phyloP scores from a whole-genome alignment of 345 rosid species.

The Cardamine occulta region DNA sequence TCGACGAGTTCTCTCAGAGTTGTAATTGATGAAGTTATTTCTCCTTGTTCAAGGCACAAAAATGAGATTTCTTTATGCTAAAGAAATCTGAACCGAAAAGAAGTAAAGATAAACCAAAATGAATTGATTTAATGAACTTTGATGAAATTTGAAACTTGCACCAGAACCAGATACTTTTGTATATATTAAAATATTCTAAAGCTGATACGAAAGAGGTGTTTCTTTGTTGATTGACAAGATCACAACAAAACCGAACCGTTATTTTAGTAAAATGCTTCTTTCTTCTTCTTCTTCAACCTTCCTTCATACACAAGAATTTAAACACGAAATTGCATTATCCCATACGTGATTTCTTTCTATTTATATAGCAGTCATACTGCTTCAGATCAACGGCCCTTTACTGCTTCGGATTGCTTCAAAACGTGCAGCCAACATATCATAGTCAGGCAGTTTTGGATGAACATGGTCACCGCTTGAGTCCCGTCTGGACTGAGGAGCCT shows the following conservation, averaged over 20 bases:
- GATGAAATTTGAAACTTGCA: too few relatives aligned
- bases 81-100: too few relatives aligned
- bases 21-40: too few relatives aligned
- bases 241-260: slow-evolving; percentile 23
- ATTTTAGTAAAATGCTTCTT: slow-evolving; percentile 9
- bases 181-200: too few relatives aligned
- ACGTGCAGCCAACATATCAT: slow-evolving; percentile 79
- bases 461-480: slow-evolving; percentile 47
- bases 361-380: neutral
- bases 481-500: slow-evolving; percentile 48
- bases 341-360: too few relatives aligned
- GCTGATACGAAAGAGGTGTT: too few relatives aligned
- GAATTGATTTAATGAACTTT: too few relatives aligned
- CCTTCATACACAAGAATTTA: neutral
- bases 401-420: slow-evolving; percentile 74
- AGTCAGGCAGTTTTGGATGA: slow-evolving; percentile 91
- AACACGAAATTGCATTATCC: too few relatives aligned
- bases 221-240: neutral
- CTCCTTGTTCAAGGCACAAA: too few relatives aligned
- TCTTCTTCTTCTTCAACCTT: neutral
- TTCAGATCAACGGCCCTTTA: slow-evolving; percentile 49
- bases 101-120: too few relatives aligned
- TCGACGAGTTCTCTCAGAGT: neutral
- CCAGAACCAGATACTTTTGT: too few relatives aligned
- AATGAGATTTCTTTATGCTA: too few relatives aligned